These are phyloP conservation scores for Tuber borchii DNA, from an alignment of 495 filamentous ascomycete genomes.

Conservation along the genomic window DNA sequence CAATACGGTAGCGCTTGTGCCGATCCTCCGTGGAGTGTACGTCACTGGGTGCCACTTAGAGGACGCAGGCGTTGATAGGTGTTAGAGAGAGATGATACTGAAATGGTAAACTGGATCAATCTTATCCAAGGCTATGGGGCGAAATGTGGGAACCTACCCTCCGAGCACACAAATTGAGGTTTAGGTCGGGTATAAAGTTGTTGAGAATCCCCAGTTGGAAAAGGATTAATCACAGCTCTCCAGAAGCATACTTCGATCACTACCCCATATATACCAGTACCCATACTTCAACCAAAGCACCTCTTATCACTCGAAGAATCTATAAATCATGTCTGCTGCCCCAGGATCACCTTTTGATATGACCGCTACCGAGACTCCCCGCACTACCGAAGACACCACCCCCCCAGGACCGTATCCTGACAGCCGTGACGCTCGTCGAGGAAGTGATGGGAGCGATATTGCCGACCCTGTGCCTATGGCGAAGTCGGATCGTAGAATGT, in stretches of 20 bases:
- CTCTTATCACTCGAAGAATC: not conserved
- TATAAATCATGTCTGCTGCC: not conserved
- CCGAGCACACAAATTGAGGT: not conserved
- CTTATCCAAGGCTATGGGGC: not conserved
- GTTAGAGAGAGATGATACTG: not conserved
- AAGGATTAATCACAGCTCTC: not conserved
- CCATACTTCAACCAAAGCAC: not conserved
- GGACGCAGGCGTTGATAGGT: not conserved
- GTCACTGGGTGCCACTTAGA: not conserved
- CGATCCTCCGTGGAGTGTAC: conserved; percentile 1
- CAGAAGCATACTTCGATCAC: not conserved
- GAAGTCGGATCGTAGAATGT: conserved; percentile 31
- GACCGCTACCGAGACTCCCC: not conserved
- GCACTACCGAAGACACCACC: conserved; percentile 16
- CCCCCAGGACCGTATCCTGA: conserved; percentile 9
- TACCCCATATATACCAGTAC: not conserved
- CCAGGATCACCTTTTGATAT: not conserved
- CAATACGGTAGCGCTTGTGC: not conserved
- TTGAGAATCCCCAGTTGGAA: not conserved
- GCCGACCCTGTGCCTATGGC: conserved; percentile 1
- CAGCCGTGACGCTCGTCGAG: conserved; percentile 22
- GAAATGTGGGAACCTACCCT: not conserved
- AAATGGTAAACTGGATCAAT: not conserved
- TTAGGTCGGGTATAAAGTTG: not conserved
- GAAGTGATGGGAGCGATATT: conserved; percentile 26